Percentiles rank a stretch among this genome's conserved stretches.
Conservation (phyloP, 139 green algal genomes). For the Chlorella sp. region DNA sequence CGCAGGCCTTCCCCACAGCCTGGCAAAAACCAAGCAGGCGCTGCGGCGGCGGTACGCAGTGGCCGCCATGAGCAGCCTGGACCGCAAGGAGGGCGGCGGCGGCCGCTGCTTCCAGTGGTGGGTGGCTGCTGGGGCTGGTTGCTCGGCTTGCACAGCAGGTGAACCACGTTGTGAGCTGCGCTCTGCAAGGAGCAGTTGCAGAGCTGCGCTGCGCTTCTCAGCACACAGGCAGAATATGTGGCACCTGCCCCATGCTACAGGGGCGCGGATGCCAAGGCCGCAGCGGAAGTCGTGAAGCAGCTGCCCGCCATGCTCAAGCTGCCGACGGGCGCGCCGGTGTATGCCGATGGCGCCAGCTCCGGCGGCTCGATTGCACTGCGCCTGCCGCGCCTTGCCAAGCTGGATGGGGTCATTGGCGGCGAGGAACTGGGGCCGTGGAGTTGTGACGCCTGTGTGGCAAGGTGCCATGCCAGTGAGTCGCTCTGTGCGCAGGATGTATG, state of each 20-base stretch:
- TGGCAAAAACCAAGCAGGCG: slow-evolving; percentile 18
- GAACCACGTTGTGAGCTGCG: too few species aligned
- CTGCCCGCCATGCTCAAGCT: neutral
- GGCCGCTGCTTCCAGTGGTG: slow-evolving; percentile 11
- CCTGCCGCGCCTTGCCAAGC: neutral
- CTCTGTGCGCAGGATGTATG: too few species aligned
- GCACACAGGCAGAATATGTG: too few species aligned
- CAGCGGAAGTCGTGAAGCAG: neutral
- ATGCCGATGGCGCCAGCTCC: neutral
- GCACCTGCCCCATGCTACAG: too few species aligned
- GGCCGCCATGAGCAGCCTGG: slow-evolving; percentile 15
- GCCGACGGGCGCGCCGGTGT: neutral
- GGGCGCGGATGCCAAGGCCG: neutral
- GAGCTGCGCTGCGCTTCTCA: too few species aligned
- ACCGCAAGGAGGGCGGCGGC: slow-evolving; percentile 3
- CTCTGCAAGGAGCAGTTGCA: too few species aligned
- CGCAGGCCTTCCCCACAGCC: slow-evolving; percentile 13
- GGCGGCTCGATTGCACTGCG: slow-evolving; percentile 8
- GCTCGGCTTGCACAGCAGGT: too few species aligned
- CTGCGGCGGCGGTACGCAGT: slow-evolving; percentile 4
- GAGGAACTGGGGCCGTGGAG: too few species aligned
- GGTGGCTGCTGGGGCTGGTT: too few species aligned
- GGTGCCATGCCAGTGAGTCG: too few species aligned
- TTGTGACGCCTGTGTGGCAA: too few species aligned
- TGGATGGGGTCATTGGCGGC: neutral